Evolutionary conservation across 1,139 yeast genomes (phyloP), one percentile per base, ranked within the genome.

Genomic region (Suhomyces choctaworum): DNA sequence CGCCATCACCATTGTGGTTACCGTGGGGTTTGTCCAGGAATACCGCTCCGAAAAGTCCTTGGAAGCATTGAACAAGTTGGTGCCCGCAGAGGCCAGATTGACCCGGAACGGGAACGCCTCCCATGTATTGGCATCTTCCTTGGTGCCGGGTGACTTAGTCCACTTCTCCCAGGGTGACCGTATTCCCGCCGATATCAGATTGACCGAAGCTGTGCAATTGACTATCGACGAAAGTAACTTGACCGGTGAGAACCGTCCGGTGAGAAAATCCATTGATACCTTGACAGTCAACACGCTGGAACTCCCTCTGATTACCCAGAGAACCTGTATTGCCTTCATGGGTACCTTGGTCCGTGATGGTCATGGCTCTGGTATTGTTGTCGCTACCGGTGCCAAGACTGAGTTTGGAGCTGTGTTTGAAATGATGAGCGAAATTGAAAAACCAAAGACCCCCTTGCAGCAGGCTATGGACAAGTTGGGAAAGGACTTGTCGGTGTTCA

Each of bases 1-100:
- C 46, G 97, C 97, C 5, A 86, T 90, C 39, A 51, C 85, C 25
- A 89, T 90, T 48, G 97, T 90, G 20, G 96, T 90, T 7, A 77
- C 94, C 0, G 98, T 92, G 20, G 98, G 97, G 0, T 92, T 92
- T 62, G 90, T 92, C 16, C 98, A 92, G 61, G 98, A 92, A 58
- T 89, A 89, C 56, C 74, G 97, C 51, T 85, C 96, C 0, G 98
- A 92, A 57, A 85, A 92, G 64, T 85, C 96, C 3, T 67, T 92
- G 40, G 95, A 88, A 54, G 97, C 97, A 0, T 74, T 92, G 45
- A 89, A 84, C 57, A 83, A 85, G 52, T 73, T 92, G 45, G 97
- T 92, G 4, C 97, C 98, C 1, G 96, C 95, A 11, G 87, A 85
- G 54, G 94, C 96, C 19, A 90, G 89, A 56, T 73, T 92, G 39